phyloP scores from a whole-genome alignment of 441 rosid species.

The Biscutella laevigata region DNA sequence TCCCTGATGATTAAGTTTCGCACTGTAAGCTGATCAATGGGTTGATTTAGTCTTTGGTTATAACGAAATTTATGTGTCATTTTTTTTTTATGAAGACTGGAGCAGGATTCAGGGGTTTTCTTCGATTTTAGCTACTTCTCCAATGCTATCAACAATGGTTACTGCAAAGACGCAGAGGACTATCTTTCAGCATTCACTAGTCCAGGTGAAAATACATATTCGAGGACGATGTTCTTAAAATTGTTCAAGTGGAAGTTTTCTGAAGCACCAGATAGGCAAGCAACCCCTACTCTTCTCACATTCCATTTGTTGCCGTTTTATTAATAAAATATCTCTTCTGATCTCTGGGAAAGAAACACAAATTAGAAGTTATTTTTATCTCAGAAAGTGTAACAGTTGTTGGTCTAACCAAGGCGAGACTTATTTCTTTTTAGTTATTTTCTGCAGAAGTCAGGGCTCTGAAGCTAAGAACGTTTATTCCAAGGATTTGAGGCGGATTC shows the following conservation, averaged over 20 bases:
- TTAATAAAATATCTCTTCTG: neutral
- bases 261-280: conserved; percentile 23
- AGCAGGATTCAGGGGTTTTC: conserved; percentile 27
- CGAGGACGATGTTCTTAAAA: conserved; percentile 24
- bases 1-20: too few relatives aligned
- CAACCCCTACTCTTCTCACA: neutral
- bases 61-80: neutral
- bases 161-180: conserved; percentile 27
- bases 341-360: neutral
- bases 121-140: conserved; percentile 24
- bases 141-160: conserved; percentile 14
- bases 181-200: conserved; percentile 31
- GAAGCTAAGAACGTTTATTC: conserved; percentile 13
- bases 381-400: neutral
- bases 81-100: conserved; percentile 21
- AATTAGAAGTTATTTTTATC: neutral
- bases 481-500: conserved; percentile 22
- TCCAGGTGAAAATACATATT: conserved; percentile 16
- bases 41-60: neutral
- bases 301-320: neutral
- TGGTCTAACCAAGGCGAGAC: neutral
- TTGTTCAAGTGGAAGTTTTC: conserved; percentile 20
- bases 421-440: neutral
- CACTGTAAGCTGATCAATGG: neutral
- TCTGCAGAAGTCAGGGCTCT: conserved; percentile 24